Percentiles rank a stretch among this genome's conserved stretches.
phyloP scores from a whole-genome alignment of 768 basidiomycete species.

The Termitomyces sp. region DNA sequence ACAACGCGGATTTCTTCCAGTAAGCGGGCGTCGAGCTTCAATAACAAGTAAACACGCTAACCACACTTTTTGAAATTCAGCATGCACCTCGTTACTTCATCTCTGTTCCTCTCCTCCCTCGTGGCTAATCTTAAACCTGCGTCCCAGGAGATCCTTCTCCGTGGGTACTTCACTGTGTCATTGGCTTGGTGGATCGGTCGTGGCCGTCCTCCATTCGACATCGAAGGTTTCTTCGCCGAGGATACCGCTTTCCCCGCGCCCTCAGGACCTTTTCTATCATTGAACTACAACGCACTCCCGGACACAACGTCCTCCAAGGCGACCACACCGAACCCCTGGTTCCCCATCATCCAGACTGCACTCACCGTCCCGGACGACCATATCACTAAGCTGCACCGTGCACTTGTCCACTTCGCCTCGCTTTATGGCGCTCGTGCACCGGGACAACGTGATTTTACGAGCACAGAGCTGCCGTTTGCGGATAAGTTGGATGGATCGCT shows the following conservation, averaged over 20 bases:
- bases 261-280: constrained; percentile 18
- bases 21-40: constrained; percentile 26
- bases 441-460: constrained; percentile 17
- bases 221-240: constrained; percentile 39
- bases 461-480: constrained; percentile 42
- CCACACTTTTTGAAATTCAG: constrained; percentile 20
- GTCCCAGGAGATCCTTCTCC: constrained; percentile 41
- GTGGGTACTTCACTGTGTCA: constrained; percentile 42
- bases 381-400: constrained; percentile 39
- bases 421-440: constrained; percentile 35
- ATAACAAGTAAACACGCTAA: neutral
- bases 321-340: constrained; percentile 50
- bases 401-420: constrained; percentile 38
- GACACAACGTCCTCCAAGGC: constrained; percentile 25
- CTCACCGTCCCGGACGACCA: constrained; percentile 53
- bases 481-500: constrained; percentile 55
- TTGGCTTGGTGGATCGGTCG: constrained; percentile 48
- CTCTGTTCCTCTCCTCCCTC: constrained; percentile 45
- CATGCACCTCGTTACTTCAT: constrained; percentile 54
- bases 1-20: constrained; percentile 57
- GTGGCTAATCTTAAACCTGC: constrained; percentile 23
- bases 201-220: constrained; percentile 42
- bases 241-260: constrained; percentile 15
- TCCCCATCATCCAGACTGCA: constrained; percentile 42
- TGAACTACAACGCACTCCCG: constrained; percentile 15